phyloP scores from a whole-genome alignment of 1,284 basidiomycete species.

The Phaffia rhodozyma region DNA sequence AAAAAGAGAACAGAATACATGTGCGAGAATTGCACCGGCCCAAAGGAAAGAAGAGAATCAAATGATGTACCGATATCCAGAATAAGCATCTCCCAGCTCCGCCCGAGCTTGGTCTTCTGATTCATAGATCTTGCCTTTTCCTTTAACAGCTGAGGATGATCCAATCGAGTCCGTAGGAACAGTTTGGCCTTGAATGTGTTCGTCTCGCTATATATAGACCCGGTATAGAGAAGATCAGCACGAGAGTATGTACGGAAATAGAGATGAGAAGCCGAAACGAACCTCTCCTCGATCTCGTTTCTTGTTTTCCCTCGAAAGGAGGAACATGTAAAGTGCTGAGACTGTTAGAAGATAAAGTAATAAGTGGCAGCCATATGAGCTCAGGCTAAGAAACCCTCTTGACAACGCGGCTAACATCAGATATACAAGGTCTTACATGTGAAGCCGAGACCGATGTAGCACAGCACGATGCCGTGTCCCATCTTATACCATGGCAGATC shows the following conservation, averaged over 20 bases:
- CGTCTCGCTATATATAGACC: neutral
- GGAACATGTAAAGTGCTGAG: neutral
- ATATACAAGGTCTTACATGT: neutral
- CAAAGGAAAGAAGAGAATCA: neutral
- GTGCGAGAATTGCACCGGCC: too few relatives aligned
- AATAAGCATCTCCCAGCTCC: conserved; percentile 5
- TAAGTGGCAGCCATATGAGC: neutral
- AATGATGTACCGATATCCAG: conserved; percentile 12
- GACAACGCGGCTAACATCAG: neutral
- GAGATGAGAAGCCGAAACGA: neutral
- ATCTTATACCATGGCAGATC: conserved; percentile 3
- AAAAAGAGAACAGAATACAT: too few relatives aligned
- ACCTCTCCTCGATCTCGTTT: conserved; percentile 14
- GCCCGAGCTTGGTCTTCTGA: neutral
- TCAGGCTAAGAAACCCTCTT: neutral
- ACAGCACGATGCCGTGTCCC: conserved; percentile 11
- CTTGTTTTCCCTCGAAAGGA: conserved; percentile 13
- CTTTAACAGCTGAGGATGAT: neutral
- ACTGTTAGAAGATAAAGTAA: neutral
- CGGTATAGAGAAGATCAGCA: neutral
- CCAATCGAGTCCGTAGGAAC: neutral
- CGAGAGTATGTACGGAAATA: neutral
- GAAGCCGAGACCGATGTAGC: conserved; percentile 10
- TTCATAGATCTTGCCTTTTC: neutral
- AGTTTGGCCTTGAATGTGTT: conserved; percentile 1